phyloP scores from a whole-genome alignment of 108 stramenopile species.

The Conticribra weissflogii region DNA sequence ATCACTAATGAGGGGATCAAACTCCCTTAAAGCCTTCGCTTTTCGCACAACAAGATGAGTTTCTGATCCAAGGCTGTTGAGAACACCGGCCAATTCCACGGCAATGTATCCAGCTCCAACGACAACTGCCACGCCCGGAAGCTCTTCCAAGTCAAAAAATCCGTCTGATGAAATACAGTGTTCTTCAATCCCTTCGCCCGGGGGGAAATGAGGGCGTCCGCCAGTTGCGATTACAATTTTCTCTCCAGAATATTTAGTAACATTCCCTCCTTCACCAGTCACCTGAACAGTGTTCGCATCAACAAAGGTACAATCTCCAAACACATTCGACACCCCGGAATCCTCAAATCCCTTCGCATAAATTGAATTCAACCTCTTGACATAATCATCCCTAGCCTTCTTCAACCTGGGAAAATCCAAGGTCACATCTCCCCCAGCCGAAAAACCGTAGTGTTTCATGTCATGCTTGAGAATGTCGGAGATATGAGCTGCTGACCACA shows the following conservation, averaged over 20 bases:
- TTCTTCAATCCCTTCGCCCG: constrained; percentile 71
- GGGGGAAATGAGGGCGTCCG: constrained; percentile 75
- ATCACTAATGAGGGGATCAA: constrained; percentile 85
- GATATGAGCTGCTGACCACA: constrained; percentile 84
- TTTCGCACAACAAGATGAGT: constrained; percentile 69
- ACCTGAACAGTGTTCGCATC: constrained; percentile 67
- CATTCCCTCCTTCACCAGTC: constrained; percentile 16
- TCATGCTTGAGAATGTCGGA: constrained; percentile 72
- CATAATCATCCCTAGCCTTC: constrained; percentile 83
- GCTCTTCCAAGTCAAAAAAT: constrained; percentile 90
- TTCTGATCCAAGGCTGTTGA: constrained; percentile 82
- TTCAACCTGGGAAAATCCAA: constrained; percentile 87
- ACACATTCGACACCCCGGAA: constrained; percentile 57
- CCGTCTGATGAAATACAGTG: constrained; percentile 87
- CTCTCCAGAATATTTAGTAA: constrained; percentile 49
- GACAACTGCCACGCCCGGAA: constrained; percentile 87
- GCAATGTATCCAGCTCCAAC: constrained; percentile 99
- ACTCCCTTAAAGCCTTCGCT: constrained; percentile 68
- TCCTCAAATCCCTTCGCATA: constrained; percentile 74
- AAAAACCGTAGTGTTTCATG: constrained; percentile 50
- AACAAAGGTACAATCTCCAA: constrained; percentile 60
- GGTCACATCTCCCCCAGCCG: constrained; percentile 19
- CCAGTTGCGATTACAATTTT: constrained; percentile 93
- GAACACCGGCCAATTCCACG: constrained; percentile 92
- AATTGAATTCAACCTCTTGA: constrained; percentile 82